These are phyloP conservation scores for Leishmania lainsoni DNA, from an alignment of 208 protist genomes.

Conservation along the genomic window DNA sequence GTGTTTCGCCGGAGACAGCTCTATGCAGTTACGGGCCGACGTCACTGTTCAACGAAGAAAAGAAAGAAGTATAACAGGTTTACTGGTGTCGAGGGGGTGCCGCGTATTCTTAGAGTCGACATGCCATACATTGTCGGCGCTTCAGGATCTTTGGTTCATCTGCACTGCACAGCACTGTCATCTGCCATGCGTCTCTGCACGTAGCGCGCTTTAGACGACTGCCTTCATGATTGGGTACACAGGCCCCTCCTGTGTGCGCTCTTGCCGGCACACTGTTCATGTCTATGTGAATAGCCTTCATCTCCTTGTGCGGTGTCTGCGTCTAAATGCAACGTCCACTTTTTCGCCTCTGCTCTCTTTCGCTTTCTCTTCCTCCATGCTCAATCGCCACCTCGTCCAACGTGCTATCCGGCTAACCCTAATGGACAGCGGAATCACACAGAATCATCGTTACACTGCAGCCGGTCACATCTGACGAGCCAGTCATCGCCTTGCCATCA, in stretches of 20 bases:
- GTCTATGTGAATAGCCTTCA: not conserved
- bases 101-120: not conserved
- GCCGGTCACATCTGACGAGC: not conserved
- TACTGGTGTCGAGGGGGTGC: not conserved
- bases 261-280: not conserved
- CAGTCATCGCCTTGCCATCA: not conserved
- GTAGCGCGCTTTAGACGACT: not conserved
- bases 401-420: not conserved
- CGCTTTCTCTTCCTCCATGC: not conserved
- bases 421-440: not conserved
- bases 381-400: not conserved
- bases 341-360: not conserved
- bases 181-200: constrained; percentile 6
- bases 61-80: not conserved
- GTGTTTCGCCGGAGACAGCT: not conserved
- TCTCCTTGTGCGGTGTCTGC: not conserved
- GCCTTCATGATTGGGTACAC: not conserved
- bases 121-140: not conserved
- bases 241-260: not conserved
- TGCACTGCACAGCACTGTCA: not conserved
- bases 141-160: not conserved
- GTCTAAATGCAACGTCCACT: not conserved
- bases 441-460: not conserved
- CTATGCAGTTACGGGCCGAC: not conserved
- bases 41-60: not conserved